Evolutionary conservation across 106 monocot genomes (phyloP), one percentile per base, ranked within the genome.

Genomic region (Chionographis japonica): DNA sequence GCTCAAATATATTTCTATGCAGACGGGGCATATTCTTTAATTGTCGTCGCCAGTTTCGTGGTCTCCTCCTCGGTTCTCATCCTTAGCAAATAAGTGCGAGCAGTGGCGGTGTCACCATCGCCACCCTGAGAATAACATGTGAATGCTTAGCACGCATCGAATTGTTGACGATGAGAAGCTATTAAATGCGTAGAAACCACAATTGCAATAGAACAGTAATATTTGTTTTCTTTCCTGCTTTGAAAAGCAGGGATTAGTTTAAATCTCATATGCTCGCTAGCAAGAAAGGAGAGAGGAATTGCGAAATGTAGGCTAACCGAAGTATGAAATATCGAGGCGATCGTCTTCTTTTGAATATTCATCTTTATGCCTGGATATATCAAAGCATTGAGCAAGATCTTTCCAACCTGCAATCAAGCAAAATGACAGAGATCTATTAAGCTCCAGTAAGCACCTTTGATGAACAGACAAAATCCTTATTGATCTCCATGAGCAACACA

Each of bases 321-420:
- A 41, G 87, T 90, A 69, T 97, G 97, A 71, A 92, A 97, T 68
- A 97, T 82, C 5, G 92, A 72, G 50, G 89, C 67, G 63, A 97
- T 85, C 14, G 89, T 87, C 51, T 87, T 97, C 85, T 97, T 90
- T 58, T 90, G 81, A 27, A 83, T 54, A 58, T 78, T 97, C 54
- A 71, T 83, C 60, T 90, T 97, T 74, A 92, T 92, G 51, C 97
- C 87, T 1, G 89, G 79, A 79, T 97, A 97, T 61, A 97, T 80
- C 65, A 87, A 79, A 42, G 92, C 97, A 75, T 97, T 97, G n/a
- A 97, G 82, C 64, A 97, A 78, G 51, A 92, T 81, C 70, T 77
- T 92, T 37, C 97, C 92, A 67, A 84, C 92, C 97, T 97, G 82
- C 70, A 80, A 63, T 3, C 17, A 62, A 57, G 51, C 36, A 70